These are phyloP conservation scores for Rhexocercosporidium sp. DNA, from an alignment of 2,329 filamentous ascomycete genomes.

Conservation along the genomic window DNA sequence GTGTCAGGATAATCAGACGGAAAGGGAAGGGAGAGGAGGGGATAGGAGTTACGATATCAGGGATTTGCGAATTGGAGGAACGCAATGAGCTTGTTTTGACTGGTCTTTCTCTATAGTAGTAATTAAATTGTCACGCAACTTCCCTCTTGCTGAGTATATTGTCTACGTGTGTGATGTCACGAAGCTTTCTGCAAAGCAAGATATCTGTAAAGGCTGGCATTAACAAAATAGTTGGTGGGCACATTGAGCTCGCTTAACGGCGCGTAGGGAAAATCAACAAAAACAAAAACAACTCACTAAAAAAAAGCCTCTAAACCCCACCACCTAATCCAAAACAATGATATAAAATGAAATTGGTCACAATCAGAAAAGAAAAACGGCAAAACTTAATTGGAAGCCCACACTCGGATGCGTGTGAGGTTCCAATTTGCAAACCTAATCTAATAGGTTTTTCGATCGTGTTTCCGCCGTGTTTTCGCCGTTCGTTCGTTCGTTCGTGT, in stretches of 20 bases:
- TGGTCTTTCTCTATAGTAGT: too few species aligned
- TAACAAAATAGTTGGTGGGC: too few species aligned
- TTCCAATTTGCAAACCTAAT: constrained; percentile 5
- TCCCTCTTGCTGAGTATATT: too few species aligned
- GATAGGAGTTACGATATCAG: neutral
- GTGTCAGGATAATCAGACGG: neutral
- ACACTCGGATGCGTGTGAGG: constrained; percentile 4
- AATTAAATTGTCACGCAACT: too few species aligned
- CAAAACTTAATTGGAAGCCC: constrained; percentile 3
- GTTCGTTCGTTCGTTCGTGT: neutral
- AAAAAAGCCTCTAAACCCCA: too few species aligned
- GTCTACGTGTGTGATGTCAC: neutral
- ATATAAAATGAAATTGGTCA: too few species aligned
- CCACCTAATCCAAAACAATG: too few species aligned
- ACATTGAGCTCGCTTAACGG: neutral
- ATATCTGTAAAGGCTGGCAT: too few species aligned
- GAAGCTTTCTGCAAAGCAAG: too few species aligned
- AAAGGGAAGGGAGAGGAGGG: neutral
- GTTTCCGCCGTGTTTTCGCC: too few species aligned
- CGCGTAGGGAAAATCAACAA: neutral
- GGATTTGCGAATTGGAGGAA: too few species aligned
- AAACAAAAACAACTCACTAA: neutral
- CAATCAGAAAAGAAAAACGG: neutral
- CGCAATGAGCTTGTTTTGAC: too few species aligned
- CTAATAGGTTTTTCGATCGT: neutral